Base-by-base conservation (phyloP, 2,329 filamentous ascomycete genomes). In the Ceratocystis variospora region DNA sequence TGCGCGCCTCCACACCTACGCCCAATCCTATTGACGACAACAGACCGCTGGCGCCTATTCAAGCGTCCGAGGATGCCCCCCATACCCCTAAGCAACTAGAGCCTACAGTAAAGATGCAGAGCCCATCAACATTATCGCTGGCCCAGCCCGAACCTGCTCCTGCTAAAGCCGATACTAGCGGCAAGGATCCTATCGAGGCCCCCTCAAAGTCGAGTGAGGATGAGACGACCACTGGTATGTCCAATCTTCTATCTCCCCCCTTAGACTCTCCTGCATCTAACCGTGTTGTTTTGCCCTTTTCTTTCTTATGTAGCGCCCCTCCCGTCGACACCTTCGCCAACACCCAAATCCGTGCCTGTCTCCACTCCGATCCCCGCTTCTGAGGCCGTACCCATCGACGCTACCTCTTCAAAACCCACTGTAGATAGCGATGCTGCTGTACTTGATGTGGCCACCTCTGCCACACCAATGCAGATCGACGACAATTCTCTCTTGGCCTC, bases 401-500 rank as follows among this genome's bases (percentile, higher is more conserved):
- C 12, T 28, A 5, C 28, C n/a, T 5, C 53, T 8, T 10, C 22
- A 57, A 57, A 57, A n/a, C 53, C 25, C 7, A 6, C 53, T 7
- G 5, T 31, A n/a, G 10, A 57, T n/a, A 31, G 19, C 53, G 22
- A 57, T 33, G 55, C 55, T 41, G 41, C 33, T 12, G 55, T 44
- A 15, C 41, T 65, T 15, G 64, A 65, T n/a, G 37, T 65, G 25
- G 44, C 53, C 19, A 55, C 59, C 8, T 63, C 50, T 33, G 37
- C 65, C 19, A 62, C 53, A 5, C 22, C 65, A 15, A 33, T 67
- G 41, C 41, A 61, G 5, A 44, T 65, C 41, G 37, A 63, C 12
- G 48, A 45, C 22, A 44, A 45, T 22, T 19, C 57, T 45, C 45
- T 50, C 5, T 22, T 63, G 44, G 45, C 64, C 17, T 10, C 61